Conservation (phyloP, 192 early-diverging fungal genomes). For the Coemansia sp. region DNA sequence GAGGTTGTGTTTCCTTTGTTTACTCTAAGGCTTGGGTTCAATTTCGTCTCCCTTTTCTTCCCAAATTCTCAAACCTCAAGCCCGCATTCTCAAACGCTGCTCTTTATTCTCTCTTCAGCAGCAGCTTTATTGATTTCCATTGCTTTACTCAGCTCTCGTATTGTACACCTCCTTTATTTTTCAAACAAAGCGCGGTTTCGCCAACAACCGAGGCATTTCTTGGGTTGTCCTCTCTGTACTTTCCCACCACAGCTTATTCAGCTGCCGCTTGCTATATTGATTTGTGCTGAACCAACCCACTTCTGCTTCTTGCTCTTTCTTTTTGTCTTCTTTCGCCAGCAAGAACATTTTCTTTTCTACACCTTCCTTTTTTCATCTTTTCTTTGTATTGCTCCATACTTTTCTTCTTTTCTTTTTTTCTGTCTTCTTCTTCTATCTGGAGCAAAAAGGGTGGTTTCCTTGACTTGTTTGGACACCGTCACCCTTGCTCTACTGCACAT, state of each 20-base stretch:
- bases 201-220: background rate
- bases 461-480: background rate
- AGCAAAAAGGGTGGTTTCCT: too few relatives aligned
- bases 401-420: too few relatives aligned
- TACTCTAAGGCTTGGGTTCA: background rate
- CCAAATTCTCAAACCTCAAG: background rate
- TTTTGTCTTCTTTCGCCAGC: background rate
- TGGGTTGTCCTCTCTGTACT: background rate
- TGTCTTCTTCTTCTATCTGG: too few relatives aligned
- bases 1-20: background rate
- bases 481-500: background rate
- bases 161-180: background rate
- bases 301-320: background rate
- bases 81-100: background rate
- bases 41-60: background rate
- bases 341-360: too few relatives aligned
- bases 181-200: background rate
- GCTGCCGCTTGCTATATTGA: background rate
- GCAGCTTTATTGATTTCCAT: constrained; percentile 2
- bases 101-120: constrained; percentile 4
- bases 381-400: background rate
- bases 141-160: background rate
- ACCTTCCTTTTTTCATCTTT: background rate
- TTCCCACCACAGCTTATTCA: background rate
- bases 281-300: background rate